These are phyloP conservation scores for Conringia planisiliqua DNA, from an alignment of 345 rosid species.

Conservation along the genomic window DNA sequence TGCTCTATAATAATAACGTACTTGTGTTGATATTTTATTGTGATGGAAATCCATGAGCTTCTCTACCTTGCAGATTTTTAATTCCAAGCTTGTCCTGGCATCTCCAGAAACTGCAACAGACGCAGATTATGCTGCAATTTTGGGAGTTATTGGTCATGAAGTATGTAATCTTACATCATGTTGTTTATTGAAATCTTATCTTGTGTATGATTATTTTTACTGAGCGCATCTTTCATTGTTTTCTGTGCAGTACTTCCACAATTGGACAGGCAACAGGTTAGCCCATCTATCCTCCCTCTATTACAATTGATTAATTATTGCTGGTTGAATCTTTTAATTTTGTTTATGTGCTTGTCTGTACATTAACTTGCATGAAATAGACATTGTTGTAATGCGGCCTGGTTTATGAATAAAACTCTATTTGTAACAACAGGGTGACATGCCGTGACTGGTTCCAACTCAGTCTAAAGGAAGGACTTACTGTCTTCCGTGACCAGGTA, in stretches of 20 bases:
- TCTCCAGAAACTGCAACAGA: slow-evolving; percentile 98
- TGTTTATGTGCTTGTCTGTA: not conserved
- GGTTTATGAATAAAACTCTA: slow-evolving; percentile 11
- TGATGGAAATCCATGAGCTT: slow-evolving; percentile 22
- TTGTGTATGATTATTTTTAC: not conserved
- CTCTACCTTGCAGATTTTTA: slow-evolving; percentile 65
- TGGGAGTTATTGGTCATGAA: slow-evolving; percentile 98
- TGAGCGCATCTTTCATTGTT: slow-evolving; percentile 31
- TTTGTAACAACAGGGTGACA: slow-evolving; percentile 70
- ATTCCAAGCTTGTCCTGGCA: slow-evolving; percentile 96
- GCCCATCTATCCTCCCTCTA: not conserved
- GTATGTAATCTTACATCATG: slow-evolving; percentile 40
- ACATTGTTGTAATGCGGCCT: not conserved
- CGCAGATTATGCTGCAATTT: slow-evolving; percentile 91
- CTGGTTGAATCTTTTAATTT: not conserved
- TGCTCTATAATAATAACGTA: not conserved
- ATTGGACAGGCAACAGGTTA: slow-evolving; percentile 99
- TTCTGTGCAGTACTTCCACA: slow-evolving; percentile 90
- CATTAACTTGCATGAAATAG: not conserved
- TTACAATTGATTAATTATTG: slow-evolving; percentile 1
- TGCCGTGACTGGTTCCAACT: slow-evolving; percentile 99
- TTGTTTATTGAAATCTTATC: not conserved
- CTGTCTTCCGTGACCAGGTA: slow-evolving; percentile 97
- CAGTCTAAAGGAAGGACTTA: slow-evolving; percentile 99
- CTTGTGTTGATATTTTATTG: not conserved